Evolutionary conservation across 129 eudicot genomes (phyloP).

Genomic region (Tagetes erecta): DNA sequence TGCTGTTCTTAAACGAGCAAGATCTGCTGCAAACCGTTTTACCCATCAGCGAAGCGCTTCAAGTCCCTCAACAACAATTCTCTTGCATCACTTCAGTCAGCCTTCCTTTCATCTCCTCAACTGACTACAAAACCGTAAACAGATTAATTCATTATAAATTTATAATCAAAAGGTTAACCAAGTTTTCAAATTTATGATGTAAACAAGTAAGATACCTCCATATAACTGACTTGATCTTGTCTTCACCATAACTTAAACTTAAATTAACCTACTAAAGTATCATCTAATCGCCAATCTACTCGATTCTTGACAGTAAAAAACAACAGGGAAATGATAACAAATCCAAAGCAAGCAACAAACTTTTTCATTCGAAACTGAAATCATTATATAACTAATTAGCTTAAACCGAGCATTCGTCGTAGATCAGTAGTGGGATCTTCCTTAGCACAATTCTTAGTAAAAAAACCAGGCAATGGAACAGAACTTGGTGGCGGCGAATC

Average conservation of each 20-base stretch:
- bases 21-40: too few species aligned
- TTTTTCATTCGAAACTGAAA: conserved; percentile 11
- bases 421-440: conserved; percentile 28
- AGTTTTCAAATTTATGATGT: too few species aligned
- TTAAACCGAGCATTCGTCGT: conserved; percentile 36
- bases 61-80: too few species aligned
- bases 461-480: conserved; percentile 56
- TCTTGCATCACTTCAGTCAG: too few species aligned
- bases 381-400: background rate
- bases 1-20: too few species aligned
- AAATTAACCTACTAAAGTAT: background rate
- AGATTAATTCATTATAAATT: too few species aligned
- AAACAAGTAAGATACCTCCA: too few species aligned
- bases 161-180: too few species aligned
- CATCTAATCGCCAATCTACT: conserved; percentile 18
- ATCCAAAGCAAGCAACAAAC: conserved; percentile 13
- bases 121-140: too few species aligned
- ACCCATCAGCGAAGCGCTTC: too few species aligned
- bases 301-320: conserved; percentile 26
- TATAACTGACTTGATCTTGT: too few species aligned
- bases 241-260: background rate
- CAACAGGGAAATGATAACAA: conserved; percentile 18
- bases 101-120: too few species aligned
- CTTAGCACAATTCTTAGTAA: conserved; percentile 27
- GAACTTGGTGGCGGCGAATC: conserved; percentile 66